These are phyloP conservation scores for Mortierella alpina DNA, from an alignment of 192 early-diverging fungal genomes.

Conservation along the genomic window DNA sequence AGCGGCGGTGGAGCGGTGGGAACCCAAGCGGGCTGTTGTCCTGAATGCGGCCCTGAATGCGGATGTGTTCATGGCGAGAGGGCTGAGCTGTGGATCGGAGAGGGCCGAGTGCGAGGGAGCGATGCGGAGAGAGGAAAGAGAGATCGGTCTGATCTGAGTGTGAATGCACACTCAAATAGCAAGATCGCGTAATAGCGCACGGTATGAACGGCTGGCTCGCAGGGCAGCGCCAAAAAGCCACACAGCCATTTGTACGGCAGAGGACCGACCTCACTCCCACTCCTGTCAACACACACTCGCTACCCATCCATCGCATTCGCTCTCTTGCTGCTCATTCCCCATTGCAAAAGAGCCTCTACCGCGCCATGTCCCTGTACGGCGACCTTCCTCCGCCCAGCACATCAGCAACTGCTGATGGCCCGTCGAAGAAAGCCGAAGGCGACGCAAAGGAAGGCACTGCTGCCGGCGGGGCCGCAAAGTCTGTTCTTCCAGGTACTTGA, in stretches of 20 bases:
- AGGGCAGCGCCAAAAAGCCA: too few species aligned
- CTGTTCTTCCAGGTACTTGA: slow-evolving; percentile 44
- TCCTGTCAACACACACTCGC: not conserved
- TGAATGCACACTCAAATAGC: not conserved
- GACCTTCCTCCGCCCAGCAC: slow-evolving; percentile 55
- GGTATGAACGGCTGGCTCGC: too few species aligned
- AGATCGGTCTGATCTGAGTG: not conserved
- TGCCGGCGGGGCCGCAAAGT: slow-evolving; percentile 12
- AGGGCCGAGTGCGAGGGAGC: slow-evolving; percentile 1
- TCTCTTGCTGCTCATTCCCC: too few species aligned
- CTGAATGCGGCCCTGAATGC: slow-evolving; percentile 46
- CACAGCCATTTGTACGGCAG: too few species aligned
- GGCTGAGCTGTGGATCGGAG: not conserved
- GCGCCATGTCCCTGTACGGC: slow-evolving; percentile 55
- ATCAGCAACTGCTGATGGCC: slow-evolving; percentile 3
- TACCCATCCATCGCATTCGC: not conserved
- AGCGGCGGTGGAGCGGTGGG: not conserved
- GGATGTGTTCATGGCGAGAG: slow-evolving; percentile 25
- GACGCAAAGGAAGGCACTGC: not conserved
- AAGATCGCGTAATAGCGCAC: not conserved
- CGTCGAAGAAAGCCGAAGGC: not conserved
- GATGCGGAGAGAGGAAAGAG: slow-evolving; percentile 9
- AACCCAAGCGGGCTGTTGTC: slow-evolving; percentile 13
- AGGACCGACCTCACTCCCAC: not conserved
- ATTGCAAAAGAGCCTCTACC: too few species aligned